Base-by-base conservation (phyloP, 2,329 filamentous ascomycete genomes). In the Lomentospora prolificans region DNA sequence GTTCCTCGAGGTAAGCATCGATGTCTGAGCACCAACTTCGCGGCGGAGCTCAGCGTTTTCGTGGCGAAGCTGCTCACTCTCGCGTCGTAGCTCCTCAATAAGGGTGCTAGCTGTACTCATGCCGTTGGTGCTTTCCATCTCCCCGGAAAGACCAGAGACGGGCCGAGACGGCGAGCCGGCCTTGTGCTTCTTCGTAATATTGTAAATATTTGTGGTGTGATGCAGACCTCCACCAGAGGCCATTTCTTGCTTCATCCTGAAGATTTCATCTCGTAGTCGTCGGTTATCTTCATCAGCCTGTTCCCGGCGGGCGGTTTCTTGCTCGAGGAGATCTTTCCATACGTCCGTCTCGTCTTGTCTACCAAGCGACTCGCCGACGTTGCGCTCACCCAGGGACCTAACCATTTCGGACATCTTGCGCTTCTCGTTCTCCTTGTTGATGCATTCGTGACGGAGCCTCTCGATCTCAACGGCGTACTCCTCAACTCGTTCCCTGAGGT, bases 1-100 rank as follows among this genome's bases (percentile, higher is more conserved):
- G 65, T 96, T 96, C 24, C 94, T 82, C 33, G 94, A 97, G 1
- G 92, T 96, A 31, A 99, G 79, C 90, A 99, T 97, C 0, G 91
- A 96, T 1, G 91, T 95, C 68, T 99, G 94, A 2, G 94, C 94
- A 59, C 91, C 90, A 28, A 97, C 88, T 69, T 97, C 91, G 55
- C 91, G 87, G 55, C 92, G 84, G 30, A 99, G 72, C 67, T 96
- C 92, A 2, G 90, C 89, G 64, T 96, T 97, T 65, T 97, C 92
- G 65, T 92, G 90, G 53, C 89, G 86, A 27, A 97, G 74, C 62
- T 95, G 86, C 59, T 90, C 86, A 56, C 79, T 79, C 63, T 86
- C 82, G 3, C 77, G 75, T 8, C 80, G 78, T 6, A 90, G 72
- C 58, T 96, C 90, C n/a, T 94, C 87, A 9, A 89, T 79, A 1